Evolutionary conservation across 495 filamentous ascomycete species (phyloP).

Genomic region (Pyrenula massariospora): DNA sequence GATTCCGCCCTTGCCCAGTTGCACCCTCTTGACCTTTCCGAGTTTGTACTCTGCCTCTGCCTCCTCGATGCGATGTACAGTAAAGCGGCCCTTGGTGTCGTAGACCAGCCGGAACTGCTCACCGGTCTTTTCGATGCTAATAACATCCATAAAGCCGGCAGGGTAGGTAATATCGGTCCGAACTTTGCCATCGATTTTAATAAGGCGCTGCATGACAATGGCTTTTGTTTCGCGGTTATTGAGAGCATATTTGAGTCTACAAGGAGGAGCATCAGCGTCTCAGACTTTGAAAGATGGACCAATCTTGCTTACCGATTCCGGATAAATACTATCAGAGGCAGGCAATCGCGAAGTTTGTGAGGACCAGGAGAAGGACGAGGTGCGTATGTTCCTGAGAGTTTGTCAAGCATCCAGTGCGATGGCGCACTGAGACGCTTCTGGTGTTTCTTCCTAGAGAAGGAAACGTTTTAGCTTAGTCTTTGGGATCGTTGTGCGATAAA

Average conservation of each 20-base stretch:
- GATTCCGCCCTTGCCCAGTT: conserved; percentile 97
- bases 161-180: conserved; percentile 97
- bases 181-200: conserved; percentile 99
- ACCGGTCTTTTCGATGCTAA: conserved; percentile 97
- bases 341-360: conserved; percentile 97
- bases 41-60: conserved; percentile 99
- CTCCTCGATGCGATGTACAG: conserved; percentile 93
- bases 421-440: conserved; percentile 98
- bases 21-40: conserved; percentile 98
- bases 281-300: background rate
- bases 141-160: conserved; percentile 98
- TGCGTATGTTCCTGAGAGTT: conserved; percentile 94
- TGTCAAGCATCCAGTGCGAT: conserved; percentile 99
- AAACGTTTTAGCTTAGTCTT: conserved; percentile 8
- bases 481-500: conserved; percentile 1
- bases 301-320: conserved; percentile 64
- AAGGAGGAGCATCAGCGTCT: background rate
- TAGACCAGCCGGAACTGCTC: conserved; percentile 99
- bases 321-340: conserved; percentile 98
- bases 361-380: conserved; percentile 93
- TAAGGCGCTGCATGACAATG: conserved; percentile 97
- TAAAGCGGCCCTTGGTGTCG: conserved; percentile 99
- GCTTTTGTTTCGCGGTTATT: conserved; percentile 95
- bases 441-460: conserved; percentile 78
- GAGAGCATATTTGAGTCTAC: conserved; percentile 95